Percentiles rank a stretch among this genome's conserved stretches.
These are phyloP conservation scores for Metschnikowia continentalis DNA, from an alignment of 805 yeast genomes.

Conservation along the genomic window DNA sequence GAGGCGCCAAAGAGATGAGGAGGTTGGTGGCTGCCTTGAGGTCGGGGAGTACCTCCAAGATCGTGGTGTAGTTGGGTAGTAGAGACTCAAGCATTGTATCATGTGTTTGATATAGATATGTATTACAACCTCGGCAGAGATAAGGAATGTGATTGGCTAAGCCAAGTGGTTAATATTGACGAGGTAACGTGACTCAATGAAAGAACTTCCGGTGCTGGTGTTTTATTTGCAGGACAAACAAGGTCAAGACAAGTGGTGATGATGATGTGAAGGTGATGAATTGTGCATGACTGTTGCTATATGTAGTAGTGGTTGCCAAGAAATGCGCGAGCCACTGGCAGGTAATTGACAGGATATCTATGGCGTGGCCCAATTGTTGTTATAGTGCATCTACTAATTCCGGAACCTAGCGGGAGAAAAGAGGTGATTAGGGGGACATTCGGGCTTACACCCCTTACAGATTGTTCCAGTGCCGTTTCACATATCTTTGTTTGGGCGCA, in stretches of 20 bases:
- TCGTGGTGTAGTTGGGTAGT: slow-evolving; percentile 19
- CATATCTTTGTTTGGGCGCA: too few species aligned
- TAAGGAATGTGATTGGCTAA: too few species aligned
- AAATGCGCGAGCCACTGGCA: neutral
- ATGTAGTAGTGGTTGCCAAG: neutral
- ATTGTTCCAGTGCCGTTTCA: too few species aligned
- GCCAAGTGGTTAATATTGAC: too few species aligned
- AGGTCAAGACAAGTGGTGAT: neutral
- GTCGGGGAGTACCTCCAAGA: slow-evolving; percentile 26
- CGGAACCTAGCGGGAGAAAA: too few species aligned
- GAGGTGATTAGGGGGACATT: too few species aligned
- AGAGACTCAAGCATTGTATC: slow-evolving; percentile 13
- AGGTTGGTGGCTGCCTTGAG: slow-evolving; percentile 56
- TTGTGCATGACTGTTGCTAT: neutral
- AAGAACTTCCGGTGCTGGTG: too few species aligned
- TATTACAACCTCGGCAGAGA: too few species aligned
- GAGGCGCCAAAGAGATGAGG: slow-evolving; percentile 74
- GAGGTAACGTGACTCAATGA: too few species aligned
- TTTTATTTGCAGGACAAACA: neutral
- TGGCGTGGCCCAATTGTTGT: neutral
- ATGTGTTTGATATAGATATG: too few species aligned
- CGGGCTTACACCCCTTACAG: too few species aligned
- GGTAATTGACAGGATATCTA: neutral
- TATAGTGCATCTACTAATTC: too few species aligned
- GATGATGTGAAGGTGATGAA: neutral